A percentile compares a stretch with the other conserved stretches of the same genome.
These are phyloP conservation scores for Coemansia sp. DNA, from an alignment of 192 early-diverging fungal genomes.

Conservation along the genomic window DNA sequence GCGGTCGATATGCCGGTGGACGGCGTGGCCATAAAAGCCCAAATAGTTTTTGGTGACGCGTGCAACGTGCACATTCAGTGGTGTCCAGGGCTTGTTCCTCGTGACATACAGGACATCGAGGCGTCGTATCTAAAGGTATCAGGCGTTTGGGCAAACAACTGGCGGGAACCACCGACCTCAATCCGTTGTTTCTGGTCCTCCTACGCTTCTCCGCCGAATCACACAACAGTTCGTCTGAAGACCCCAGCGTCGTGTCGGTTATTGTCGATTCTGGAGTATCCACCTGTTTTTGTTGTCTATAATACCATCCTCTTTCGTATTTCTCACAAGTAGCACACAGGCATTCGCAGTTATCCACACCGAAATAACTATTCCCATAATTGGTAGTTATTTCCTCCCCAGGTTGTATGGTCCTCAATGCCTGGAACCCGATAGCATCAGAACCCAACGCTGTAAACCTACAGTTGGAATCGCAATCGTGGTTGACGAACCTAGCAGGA, in stretches of 20 bases:
- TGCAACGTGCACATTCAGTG: slow-evolving; percentile 25
- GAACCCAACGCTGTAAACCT: slow-evolving; percentile 47
- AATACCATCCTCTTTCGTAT: slow-evolving; percentile 50
- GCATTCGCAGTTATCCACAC: slow-evolving; percentile 66
- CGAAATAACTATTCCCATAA: slow-evolving; percentile 73
- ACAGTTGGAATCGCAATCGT: slow-evolving; percentile 72
- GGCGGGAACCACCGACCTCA: slow-evolving; percentile 32
- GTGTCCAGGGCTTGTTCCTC: background rate
- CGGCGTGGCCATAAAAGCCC: slow-evolving; percentile 45
- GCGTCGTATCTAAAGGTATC: background rate
- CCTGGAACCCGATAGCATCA: slow-evolving; percentile 67
- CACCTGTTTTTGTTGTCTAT: background rate
- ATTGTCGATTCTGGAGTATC: too few relatives aligned
- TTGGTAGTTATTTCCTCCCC: slow-evolving; percentile 74
- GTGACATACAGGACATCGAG: slow-evolving; percentile 3
- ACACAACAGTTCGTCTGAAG: too few relatives aligned
- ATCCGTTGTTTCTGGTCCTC: slow-evolving; percentile 49
- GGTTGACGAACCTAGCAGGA: slow-evolving; percentile 75
- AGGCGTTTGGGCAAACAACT: slow-evolving; percentile 24
- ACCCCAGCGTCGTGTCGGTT: background rate
- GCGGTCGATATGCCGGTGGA: slow-evolving; percentile 6
- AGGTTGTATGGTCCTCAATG: slow-evolving; percentile 60
- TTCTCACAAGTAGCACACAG: slow-evolving; percentile 74
- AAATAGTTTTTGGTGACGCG: slow-evolving; percentile 38
- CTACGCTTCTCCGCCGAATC: slow-evolving; percentile 7